These are phyloP conservation scores for Tetrahymena elliotti DNA, from an alignment of 73 alveolate genomes.

Conservation along the genomic window DNA sequence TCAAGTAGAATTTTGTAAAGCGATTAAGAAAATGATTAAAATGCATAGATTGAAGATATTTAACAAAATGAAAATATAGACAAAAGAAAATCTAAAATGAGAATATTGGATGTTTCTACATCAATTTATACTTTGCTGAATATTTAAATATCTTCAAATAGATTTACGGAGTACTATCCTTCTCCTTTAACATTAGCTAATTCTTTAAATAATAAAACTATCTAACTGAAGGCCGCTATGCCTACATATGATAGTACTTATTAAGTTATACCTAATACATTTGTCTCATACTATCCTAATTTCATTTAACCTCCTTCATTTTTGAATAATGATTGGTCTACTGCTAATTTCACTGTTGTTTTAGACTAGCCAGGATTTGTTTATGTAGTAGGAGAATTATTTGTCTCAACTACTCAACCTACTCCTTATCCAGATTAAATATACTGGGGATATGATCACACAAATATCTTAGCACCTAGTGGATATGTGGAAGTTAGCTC, in stretches of 20 bases:
- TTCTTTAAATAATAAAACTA: conserved; percentile 10
- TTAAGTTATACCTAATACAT: conserved; percentile 1
- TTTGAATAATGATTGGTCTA: conserved; percentile 2
- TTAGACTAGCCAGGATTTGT: conserved; percentile 36
- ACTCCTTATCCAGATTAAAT: conserved; percentile 32
- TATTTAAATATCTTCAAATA: not conserved
- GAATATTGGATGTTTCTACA: not conserved
- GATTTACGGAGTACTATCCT: not conserved
- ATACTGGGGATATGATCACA: conserved; percentile 23
- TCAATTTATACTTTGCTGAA: not conserved
- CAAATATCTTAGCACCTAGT: conserved; percentile 21
- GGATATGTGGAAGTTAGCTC: conserved; percentile 15
- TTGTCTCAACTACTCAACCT: not conserved
- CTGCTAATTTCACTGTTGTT: conserved; percentile 3
- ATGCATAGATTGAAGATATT: not conserved
- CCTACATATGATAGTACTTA: conserved; percentile 9
- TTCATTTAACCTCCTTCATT: conserved; percentile 7
- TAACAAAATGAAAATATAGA: no score
- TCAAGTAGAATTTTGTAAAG: not conserved
- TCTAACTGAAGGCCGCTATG: not conserved
- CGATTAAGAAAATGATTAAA: not conserved
- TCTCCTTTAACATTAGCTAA: conserved; percentile 3
- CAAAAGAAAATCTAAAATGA: not conserved
- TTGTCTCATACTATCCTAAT: conserved; percentile 9
- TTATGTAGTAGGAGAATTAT: conserved; percentile 17